Evolutionary conservation across 768 basidiomycete genomes (phyloP), one percentile per base, ranked within the genome.

Genomic region (Pisolithus orientalis): DNA sequence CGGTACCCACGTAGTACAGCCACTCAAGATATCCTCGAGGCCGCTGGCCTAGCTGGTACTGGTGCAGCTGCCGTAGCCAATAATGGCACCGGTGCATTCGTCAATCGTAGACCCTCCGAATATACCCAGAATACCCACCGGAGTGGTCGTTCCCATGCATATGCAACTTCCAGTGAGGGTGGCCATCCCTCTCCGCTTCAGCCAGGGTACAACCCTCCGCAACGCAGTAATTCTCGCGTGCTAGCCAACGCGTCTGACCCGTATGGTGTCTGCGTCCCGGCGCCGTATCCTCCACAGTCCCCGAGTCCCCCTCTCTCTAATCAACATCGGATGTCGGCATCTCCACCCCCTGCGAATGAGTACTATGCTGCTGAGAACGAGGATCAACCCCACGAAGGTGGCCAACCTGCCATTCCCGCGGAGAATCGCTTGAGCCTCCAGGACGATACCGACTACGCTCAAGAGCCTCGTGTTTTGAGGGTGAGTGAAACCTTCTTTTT

Each of bases 381-480:
- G 2, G 55, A 57, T 11, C 61, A 54, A 10, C 8, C 31, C 5
- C 39, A 40, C 9, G 58, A 62, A 0, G 4, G 46, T 21, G 47
- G 29, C 5, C 47, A 57, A 7, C 55, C 55, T 17, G 44, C 51
- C 3, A 50, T 55, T 5, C 28, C 50, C 2, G 34, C 52, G 16
- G 64, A 64, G 1, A 65, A 60, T 17, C 65, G 65, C 6, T n/a
- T 61, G 59, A 66, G 65, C 24, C 68, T 69, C 43, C 61, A 62
- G 45, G 65, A 68, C 8, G 55, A 67, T 39, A 4, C 59, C 24
- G 65, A 69, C 48, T 67, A 67, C 24, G 58, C 58, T 5, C 65
- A 69, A 4, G 55, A 61, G 9, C 54, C 51, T 31, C 65, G 67
- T 37, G 27, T 67, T 6, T 51, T 67, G 42, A 69, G 65, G 56